Evolutionary conservation across 306 rosid genomes (phyloP).

Genomic region (Quercus aquifolioides): DNA sequence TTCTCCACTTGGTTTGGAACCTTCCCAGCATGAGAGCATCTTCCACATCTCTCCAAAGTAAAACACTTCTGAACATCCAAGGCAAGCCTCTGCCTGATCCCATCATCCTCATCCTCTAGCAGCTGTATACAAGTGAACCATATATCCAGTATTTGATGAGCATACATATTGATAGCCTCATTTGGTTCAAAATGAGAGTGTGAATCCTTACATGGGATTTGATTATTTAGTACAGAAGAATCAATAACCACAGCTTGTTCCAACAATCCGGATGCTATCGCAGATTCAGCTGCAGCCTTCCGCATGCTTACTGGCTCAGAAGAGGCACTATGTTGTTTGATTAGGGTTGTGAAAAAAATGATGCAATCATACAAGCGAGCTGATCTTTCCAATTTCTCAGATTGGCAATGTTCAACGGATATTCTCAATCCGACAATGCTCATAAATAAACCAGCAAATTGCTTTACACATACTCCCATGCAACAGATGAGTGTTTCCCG

Average conservation of each 20-base stretch:
- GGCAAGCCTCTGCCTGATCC: slow-evolving; percentile 60
- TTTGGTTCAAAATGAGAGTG: slow-evolving; percentile 32
- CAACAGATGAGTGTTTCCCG: slow-evolving; percentile 68
- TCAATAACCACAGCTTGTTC: slow-evolving; percentile 64
- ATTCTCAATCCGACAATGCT: slow-evolving; percentile 23
- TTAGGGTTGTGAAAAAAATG: slow-evolving; percentile 47
- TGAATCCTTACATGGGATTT: slow-evolving; percentile 32
- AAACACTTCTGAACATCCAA: slow-evolving; percentile 71
- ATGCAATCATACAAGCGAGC: slow-evolving; percentile 47
- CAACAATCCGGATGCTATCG: slow-evolving; percentile 84
- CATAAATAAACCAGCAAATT: slow-evolving; percentile 47
- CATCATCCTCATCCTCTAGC: slow-evolving; percentile 92
- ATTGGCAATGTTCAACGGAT: slow-evolving; percentile 19
- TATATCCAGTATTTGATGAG: slow-evolving; percentile 56
- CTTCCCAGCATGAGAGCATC: slow-evolving; percentile 32
- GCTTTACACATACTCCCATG: slow-evolving; percentile 69
- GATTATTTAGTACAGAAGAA: slow-evolving; percentile 33
- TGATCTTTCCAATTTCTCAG: slow-evolving; percentile 29
- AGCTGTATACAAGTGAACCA: slow-evolving; percentile 90
- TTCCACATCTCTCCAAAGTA: slow-evolving; percentile 31
- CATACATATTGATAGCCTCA: slow-evolving; percentile 60
- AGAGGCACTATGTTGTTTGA: slow-evolving; percentile 58
- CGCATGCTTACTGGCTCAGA: slow-evolving; percentile 78
- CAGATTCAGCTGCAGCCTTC: slow-evolving; percentile 71
- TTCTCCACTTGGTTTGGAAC: slow-evolving; percentile 87